These are phyloP conservation scores for Coelastrella sp. DNA, from an alignment of 139 green algal genomes.

Conservation along the genomic window DNA sequence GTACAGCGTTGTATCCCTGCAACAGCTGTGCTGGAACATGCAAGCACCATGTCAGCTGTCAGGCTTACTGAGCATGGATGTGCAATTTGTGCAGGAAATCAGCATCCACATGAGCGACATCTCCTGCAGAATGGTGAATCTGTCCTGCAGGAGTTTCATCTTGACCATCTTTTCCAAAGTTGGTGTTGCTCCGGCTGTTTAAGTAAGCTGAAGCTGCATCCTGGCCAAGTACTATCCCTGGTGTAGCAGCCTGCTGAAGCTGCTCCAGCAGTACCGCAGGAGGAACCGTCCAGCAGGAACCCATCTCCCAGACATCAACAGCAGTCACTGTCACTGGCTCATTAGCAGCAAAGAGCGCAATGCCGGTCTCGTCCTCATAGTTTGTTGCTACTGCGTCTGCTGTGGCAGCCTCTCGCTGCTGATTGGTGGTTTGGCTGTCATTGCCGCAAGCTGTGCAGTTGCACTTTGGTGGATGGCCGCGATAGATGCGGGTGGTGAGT, in stretches of 20 bases:
- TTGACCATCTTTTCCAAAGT: no score
- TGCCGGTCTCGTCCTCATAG: slow-evolving; percentile 24
- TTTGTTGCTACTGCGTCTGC: background rate
- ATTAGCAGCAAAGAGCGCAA: slow-evolving; percentile 32
- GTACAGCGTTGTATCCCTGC: no score
- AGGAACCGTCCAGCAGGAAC: background rate
- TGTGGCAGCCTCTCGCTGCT: background rate
- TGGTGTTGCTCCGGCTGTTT: no score
- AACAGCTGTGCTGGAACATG: no score
- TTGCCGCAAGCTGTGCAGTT: background rate
- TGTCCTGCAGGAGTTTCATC: no score
- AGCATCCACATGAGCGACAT: no score
- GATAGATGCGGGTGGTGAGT: slow-evolving; percentile 82
- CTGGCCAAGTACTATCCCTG: no score
- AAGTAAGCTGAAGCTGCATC: no score
- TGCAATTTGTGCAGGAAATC: no score
- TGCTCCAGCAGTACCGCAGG: background rate
- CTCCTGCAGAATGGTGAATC: no score
- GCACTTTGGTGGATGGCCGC: slow-evolving; percentile 59
- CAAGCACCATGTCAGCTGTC: no score
- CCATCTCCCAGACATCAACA: slow-evolving; percentile 33
- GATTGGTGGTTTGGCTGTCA: background rate
- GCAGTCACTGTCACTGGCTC: background rate
- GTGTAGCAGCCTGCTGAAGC: background rate
- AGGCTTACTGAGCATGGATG: no score